Evolutionary conservation across 2,329 filamentous ascomycete genomes (phyloP), one percentile per base, ranked within the genome.

Genomic region (Colletotrichum limetticola): DNA sequence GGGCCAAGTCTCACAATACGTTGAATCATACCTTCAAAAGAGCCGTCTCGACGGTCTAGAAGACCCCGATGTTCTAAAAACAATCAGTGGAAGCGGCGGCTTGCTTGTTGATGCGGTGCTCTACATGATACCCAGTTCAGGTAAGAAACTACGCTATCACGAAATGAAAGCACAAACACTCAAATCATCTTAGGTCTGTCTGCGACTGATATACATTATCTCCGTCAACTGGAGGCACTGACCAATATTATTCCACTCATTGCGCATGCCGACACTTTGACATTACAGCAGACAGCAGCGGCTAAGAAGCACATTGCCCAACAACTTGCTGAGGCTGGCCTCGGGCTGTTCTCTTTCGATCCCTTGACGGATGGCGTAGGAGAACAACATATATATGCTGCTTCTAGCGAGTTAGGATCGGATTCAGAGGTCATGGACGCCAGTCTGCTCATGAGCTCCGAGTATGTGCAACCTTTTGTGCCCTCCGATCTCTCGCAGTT

Each of bases 391-490:
- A 90, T 92, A 3, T 97, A 94, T 79, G 91, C 94, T 0, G 88
- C 98, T 24, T 98, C 96, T 1, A 97, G 93, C 24, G 89, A 90
- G 14, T 86, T 90, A 28, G 90, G 89, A 1, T 89, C 90, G 26
- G 95, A 98, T 77, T 85, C 91, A 73, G 94, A 98, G 52, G 91
- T 89, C 56, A 97, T 98, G 92, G 96, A 98, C 80, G 96, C 95
- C 22, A 98, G 95, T 78, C 86, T 97, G 0, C 88, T 98, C 22
- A 98, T 98, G 96, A 95, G 92, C 68, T 92, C 95, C 1, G 94
- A 97, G 78, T 98, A 98, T 79, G 86, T 97, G 16, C 92, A 94
- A 74, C 96, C 96, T 1, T 86, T 98, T 5, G 83, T 94, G 3
- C 83, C 89, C 0, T 97, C 95, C 9, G 95, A 98, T 55, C 89